Evolutionary conservation across 345 rosid species (phyloP).

Genomic region (Schrenkiella parvula): DNA sequence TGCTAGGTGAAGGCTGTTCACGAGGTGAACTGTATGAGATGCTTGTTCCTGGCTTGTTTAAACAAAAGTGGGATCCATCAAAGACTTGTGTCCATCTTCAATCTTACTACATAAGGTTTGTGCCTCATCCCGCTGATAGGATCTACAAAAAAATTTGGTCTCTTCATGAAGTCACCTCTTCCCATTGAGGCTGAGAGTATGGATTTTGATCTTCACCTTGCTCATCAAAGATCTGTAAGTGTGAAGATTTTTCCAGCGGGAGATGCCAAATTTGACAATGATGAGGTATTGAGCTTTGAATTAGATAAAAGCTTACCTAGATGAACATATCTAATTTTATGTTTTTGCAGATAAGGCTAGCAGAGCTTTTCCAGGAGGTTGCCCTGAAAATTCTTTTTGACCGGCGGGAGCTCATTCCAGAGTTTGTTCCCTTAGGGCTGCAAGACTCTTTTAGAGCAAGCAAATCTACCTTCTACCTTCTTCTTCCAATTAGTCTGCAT

Average conservation of each 20-base stretch:
- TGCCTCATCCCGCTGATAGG: constrained; percentile 73
- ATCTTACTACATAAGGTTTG: constrained; percentile 58
- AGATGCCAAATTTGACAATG: constrained; percentile 36
- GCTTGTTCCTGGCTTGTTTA: constrained; percentile 61
- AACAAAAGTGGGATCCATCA: constrained; percentile 48
- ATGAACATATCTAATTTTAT: constrained; percentile 10
- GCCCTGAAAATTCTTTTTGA: constrained; percentile 70
- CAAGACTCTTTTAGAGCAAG: constrained; percentile 36
- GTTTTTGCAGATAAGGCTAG: constrained; percentile 55
- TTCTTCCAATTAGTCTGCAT: constrained; percentile 60
- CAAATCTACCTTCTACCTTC: constrained; percentile 62
- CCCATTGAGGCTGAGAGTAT: constrained; percentile 75
- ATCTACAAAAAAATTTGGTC: constrained; percentile 65
- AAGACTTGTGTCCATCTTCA: constrained; percentile 37
- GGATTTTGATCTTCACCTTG: constrained; percentile 84
- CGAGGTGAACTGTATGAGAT: constrained; percentile 73
- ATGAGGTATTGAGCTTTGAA: constrained; percentile 50
- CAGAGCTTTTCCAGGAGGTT: constrained; percentile 75
- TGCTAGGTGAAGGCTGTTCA: constrained; percentile 47
- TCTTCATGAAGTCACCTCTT: constrained; percentile 71
- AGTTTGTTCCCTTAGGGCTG: constrained; percentile 53
- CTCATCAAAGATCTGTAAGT: constrained; percentile 66
- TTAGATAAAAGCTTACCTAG: neutral
- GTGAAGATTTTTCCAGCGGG: constrained; percentile 57
- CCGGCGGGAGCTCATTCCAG: constrained; percentile 47